Evolutionary conservation across 257 asterid genomes (phyloP).

Genomic region (Forsythia viridissima): DNA sequence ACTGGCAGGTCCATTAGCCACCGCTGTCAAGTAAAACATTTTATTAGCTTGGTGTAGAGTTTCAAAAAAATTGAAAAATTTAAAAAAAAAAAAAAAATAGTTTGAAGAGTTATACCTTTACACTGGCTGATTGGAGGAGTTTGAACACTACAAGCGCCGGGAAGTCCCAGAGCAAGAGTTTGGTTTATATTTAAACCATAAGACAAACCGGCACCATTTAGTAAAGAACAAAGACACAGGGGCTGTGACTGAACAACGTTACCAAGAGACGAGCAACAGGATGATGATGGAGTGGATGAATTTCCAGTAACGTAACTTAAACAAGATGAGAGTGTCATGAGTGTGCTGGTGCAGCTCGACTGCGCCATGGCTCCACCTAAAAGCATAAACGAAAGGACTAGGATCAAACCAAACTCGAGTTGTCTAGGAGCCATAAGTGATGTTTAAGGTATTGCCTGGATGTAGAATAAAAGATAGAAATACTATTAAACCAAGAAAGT

Average conservation of each 20-base stretch:
- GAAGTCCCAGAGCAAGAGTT: constrained; percentile 55
- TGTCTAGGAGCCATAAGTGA: constrained; percentile 19
- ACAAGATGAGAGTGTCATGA: constrained; percentile 47
- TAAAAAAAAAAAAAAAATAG: background rate
- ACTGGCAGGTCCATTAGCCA: constrained; percentile 31
- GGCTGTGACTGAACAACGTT: constrained; percentile 46
- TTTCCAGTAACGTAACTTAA: constrained; percentile 52
- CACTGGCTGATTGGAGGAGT: constrained; percentile 51
- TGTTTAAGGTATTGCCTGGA: background rate
- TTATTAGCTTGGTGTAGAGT: background rate
- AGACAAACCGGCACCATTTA: constrained; percentile 35
- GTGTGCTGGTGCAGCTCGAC: constrained; percentile 42
- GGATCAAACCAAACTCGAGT: constrained; percentile 17
- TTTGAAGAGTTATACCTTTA: constrained; percentile 26
- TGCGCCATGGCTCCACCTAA: constrained; percentile 38
- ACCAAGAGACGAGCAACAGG: constrained; percentile 54
- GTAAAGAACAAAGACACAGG: constrained; percentile 43
- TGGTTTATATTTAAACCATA: constrained; percentile 43
- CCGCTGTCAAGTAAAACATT: constrained; percentile 10
- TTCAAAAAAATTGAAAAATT: no score
- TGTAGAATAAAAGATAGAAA: background rate
- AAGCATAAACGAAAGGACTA: constrained; percentile 18
- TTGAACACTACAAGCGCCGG: constrained; percentile 45
- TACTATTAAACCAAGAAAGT: background rate
- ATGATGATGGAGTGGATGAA: constrained; percentile 41